phyloP scores from a whole-genome alignment of 2,329 filamentous ascomycete genomes.

The Ophiocordyceps australis region DNA sequence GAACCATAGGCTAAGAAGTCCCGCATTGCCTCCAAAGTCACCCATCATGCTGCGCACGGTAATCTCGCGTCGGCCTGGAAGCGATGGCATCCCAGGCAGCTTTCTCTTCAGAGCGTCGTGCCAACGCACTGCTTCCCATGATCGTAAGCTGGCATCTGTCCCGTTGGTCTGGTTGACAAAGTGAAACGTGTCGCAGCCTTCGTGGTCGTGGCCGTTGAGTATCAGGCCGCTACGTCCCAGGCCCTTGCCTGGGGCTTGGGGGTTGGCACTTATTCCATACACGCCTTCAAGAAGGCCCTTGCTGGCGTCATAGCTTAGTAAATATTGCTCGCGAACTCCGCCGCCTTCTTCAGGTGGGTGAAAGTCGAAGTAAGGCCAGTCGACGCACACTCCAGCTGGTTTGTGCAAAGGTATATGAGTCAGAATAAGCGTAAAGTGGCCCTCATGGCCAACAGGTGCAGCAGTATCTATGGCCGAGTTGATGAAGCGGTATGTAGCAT shows the following conservation, averaged over 20 bases:
- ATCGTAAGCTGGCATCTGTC: conserved; percentile 17
- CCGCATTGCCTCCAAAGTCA: conserved; percentile 80
- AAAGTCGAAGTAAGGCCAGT: conserved; percentile 69
- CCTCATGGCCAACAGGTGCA: conserved; percentile 38
- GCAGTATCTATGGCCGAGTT: conserved; percentile 48
- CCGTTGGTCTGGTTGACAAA: conserved; percentile 47
- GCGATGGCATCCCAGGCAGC: conserved; percentile 20
- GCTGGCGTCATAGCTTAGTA: conserved; percentile 56
- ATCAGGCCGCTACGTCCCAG: conserved; percentile 59
- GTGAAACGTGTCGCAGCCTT: conserved; percentile 82
- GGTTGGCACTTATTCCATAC: conserved; percentile 55
- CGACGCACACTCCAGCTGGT: conserved; percentile 61
- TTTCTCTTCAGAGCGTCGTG: conserved; percentile 19
- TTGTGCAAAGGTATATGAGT: conserved; percentile 92
- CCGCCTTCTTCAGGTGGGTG: conserved; percentile 45
- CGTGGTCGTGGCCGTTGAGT: conserved; percentile 87
- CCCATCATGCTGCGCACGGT: conserved; percentile 99
- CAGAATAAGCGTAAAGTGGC: conserved; percentile 64
- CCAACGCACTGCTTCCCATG: conserved; percentile 33
- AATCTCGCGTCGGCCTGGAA: conserved; percentile 63
- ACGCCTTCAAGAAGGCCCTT: conserved; percentile 68
- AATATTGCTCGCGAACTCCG: conserved; percentile 79
- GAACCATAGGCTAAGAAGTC: conserved; percentile 79
- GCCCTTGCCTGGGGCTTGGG: conserved; percentile 38
- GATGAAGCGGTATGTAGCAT: conserved; percentile 61